phyloP scores from a whole-genome alignment of 345 rosid genomes.

The Salix brachista region DNA sequence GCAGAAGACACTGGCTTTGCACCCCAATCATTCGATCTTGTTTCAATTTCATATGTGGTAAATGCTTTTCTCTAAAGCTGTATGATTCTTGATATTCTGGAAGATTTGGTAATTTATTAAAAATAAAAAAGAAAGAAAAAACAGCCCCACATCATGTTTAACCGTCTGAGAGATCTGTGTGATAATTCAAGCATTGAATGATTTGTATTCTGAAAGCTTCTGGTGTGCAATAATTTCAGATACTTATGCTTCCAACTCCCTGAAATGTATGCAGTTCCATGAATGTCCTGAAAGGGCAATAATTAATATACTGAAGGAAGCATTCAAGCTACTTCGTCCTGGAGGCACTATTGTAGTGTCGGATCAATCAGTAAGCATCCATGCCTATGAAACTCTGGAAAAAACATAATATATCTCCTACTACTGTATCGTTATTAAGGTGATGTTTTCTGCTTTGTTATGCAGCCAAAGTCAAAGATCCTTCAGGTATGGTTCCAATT shows the following conservation, averaged over 20 bases:
- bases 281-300: constrained; percentile 63
- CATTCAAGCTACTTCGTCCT: constrained; percentile 46
- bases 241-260: not conserved
- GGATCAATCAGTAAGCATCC: constrained; percentile 45
- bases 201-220: not conserved
- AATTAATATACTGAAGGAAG: constrained; percentile 39
- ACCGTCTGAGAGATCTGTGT: not conserved
- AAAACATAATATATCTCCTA: not conserved
- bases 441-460: not conserved
- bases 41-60: constrained; percentile 53
- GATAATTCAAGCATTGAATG: not conserved
- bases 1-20: constrained; percentile 66
- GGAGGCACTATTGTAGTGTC: constrained; percentile 54
- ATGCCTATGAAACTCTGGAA: not conserved
- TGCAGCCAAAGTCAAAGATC: constrained; percentile 62
- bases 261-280: constrained; percentile 40
- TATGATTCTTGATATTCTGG: not conserved
- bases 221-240: not conserved
- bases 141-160: too few relatives aligned
- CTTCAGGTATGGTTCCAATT: constrained; percentile 42
- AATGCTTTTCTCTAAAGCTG: constrained; percentile 1
- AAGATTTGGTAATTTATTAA: not conserved
- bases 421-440: constrained; percentile 6
- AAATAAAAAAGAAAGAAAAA: too few relatives aligned
- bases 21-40: constrained; percentile 47